These are phyloP conservation scores for Chaetomium sp. DNA, from an alignment of 2,329 filamentous ascomycete species.

Conservation along the genomic window DNA sequence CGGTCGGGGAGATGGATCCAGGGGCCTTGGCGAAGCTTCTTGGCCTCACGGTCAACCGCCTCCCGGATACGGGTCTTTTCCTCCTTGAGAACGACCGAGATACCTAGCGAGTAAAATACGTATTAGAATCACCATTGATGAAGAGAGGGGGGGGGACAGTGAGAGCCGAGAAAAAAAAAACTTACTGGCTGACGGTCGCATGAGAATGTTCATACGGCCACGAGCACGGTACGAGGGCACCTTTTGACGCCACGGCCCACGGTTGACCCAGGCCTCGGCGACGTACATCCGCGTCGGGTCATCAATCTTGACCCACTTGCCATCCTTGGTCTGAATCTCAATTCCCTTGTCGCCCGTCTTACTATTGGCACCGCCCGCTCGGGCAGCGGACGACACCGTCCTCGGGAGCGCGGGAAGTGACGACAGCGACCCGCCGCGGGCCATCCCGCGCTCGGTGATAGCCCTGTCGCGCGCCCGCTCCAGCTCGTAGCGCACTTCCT, in stretches of 20 bases:
- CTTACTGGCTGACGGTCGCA: constrained; percentile 69
- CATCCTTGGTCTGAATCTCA: constrained; percentile 67
- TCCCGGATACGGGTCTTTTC: constrained; percentile 82
- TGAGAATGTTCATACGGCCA: constrained; percentile 61
- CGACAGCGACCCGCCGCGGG: constrained; percentile 42
- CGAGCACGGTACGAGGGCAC: constrained; percentile 67
- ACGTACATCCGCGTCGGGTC: constrained; percentile 84
- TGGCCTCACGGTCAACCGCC: constrained; percentile 69
- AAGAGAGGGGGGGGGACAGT: neutral
- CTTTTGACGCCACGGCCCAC: constrained; percentile 54
- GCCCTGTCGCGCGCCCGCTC: constrained; percentile 77
- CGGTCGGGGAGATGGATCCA: constrained; percentile 88
- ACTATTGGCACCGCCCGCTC: neutral
- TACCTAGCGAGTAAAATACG: constrained; percentile 41
- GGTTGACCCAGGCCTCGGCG: constrained; percentile 86
- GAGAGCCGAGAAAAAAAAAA: constrained; percentile 22
- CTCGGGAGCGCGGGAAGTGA: constrained; percentile 2
- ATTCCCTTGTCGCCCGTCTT: constrained; percentile 28
- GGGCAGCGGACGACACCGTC: constrained; percentile 27
- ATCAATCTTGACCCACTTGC: constrained; percentile 61
- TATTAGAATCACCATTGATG: constrained; percentile 8
- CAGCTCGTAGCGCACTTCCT: constrained; percentile 72
- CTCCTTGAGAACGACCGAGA: constrained; percentile 83
- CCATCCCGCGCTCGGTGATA: constrained; percentile 78
- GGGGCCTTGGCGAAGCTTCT: constrained; percentile 66